Conservation (phyloP, 2,329 filamentous ascomycete genomes). For the Exophiala oligosperma region DNA sequence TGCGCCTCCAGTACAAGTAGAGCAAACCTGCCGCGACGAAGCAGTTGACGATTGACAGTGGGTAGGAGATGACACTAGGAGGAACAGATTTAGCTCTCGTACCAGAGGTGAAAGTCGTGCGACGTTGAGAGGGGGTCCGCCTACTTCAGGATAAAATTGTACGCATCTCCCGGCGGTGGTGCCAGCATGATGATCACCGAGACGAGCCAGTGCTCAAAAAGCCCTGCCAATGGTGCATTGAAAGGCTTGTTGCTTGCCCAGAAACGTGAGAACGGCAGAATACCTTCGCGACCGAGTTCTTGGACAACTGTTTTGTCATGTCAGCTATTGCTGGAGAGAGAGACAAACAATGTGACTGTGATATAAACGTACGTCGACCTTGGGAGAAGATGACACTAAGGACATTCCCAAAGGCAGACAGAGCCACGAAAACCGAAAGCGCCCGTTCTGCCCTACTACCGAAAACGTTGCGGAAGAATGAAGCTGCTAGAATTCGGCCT, state of each 20-base stretch:
- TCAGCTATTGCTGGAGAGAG: slow-evolving; percentile 31
- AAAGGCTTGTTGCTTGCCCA: slow-evolving; percentile 71
- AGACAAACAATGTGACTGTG: background rate
- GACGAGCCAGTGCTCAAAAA: slow-evolving; percentile 65
- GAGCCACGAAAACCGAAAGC: slow-evolving; percentile 49
- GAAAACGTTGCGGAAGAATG: slow-evolving; percentile 60
- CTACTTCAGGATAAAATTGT: slow-evolving; percentile 59
- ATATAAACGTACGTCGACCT: slow-evolving; percentile 36
- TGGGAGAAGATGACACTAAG: slow-evolving; percentile 58
- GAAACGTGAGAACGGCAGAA: slow-evolving; percentile 65
- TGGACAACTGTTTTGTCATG: slow-evolving; percentile 46
- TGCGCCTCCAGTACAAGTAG: slow-evolving; percentile 47
- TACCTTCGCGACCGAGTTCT: slow-evolving; percentile 68
- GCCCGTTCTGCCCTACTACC: slow-evolving; percentile 45
- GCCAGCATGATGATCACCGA: slow-evolving; percentile 66
- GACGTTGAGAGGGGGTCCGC: slow-evolving; percentile 20
- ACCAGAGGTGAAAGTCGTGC: slow-evolving; percentile 17
- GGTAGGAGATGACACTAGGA: slow-evolving; percentile 40
- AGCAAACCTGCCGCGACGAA: slow-evolving; percentile 48
- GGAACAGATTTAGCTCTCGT: slow-evolving; percentile 46
- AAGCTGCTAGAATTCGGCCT: slow-evolving; percentile 56
- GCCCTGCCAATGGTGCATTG: slow-evolving; percentile 47
- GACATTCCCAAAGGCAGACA: slow-evolving; percentile 58
- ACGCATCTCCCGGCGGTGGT: slow-evolving; percentile 66
- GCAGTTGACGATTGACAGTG: slow-evolving; percentile 34